phyloP scores from a whole-genome alignment of 192 early-diverging fungal species.

The Cetraspora pellucida region DNA sequence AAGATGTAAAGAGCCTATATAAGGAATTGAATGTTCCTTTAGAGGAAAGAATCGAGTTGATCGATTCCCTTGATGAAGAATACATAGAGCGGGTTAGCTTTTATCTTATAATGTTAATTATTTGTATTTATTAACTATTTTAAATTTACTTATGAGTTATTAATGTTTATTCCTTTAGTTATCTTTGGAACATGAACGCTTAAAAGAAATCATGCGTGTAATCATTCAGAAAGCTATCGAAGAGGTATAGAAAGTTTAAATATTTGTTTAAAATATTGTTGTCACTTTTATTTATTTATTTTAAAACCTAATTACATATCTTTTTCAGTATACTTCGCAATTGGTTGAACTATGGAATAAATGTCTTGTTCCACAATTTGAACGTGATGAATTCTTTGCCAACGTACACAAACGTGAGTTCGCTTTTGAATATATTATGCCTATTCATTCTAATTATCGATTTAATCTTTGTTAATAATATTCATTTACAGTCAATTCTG shows the following conservation, averaged over 20 bases:
- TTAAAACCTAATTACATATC: too few relatives aligned
- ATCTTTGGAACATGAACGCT: neutral
- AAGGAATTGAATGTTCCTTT: constrained; percentile 27
- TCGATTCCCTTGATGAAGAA: constrained; percentile 29
- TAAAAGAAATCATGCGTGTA: constrained; percentile 27
- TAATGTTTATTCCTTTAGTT: constrained; percentile 8
- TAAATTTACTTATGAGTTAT: neutral
- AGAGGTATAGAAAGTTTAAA: neutral
- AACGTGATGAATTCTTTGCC: constrained; percentile 33
- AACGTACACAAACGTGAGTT: constrained; percentile 21
- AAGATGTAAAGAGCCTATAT: neutral
- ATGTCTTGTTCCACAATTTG: constrained; percentile 34
- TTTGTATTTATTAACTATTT: neutral
- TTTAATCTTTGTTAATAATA: neutral
- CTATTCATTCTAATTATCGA: neutral
- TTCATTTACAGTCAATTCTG: constrained; percentile 6
- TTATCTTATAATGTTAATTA: neutral
- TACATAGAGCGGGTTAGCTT: constrained; percentile 16
- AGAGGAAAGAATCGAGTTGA: constrained; percentile 9
- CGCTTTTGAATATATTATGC: neutral
- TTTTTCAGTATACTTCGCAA: constrained; percentile 17
- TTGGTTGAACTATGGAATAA: constrained; percentile 35
- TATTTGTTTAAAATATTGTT: neutral
- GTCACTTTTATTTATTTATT: neutral
- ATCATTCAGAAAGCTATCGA: constrained; percentile 34